Conservation (phyloP, 345 rosid species). For the Lumnitzera littorea region DNA sequence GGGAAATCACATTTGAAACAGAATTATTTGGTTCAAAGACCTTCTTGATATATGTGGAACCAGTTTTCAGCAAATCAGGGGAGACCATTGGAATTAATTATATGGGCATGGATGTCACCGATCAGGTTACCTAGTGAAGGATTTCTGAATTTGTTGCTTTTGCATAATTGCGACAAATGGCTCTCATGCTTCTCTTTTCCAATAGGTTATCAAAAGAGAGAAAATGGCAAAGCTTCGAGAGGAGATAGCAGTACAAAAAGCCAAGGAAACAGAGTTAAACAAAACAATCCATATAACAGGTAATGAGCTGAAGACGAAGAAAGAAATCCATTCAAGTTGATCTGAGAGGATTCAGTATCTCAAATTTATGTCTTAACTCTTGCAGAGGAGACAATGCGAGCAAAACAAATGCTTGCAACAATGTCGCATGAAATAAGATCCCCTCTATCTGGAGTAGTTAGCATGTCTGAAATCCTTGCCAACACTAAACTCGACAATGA, state of each 20-base stretch:
- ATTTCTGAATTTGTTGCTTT: conserved; percentile 3
- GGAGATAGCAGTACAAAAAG: conserved; percentile 92
- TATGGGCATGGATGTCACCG: conserved; percentile 97
- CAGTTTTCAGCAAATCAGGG: conserved; percentile 77
- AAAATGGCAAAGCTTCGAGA: conserved; percentile 83
- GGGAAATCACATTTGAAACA: conserved; percentile 87
- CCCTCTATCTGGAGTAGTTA: conserved; percentile 85
- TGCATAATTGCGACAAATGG: conserved; percentile 1
- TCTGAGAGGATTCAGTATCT: too few species aligned
- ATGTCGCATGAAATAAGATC: conserved; percentile 99
- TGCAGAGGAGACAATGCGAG: conserved; percentile 98
- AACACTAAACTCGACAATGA: conserved; percentile 66
- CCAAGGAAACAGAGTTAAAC: conserved; percentile 90
- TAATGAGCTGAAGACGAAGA: conserved; percentile 3
- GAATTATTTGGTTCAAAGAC: conserved; percentile 81
- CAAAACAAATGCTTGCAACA: conserved; percentile 93
- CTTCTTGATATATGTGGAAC: conserved; percentile 81
- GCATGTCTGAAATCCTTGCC: conserved; percentile 95
- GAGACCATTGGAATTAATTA: conserved; percentile 90
- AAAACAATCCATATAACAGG: conserved; percentile 98
- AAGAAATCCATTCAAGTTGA: not conserved
- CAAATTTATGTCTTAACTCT: not conserved
- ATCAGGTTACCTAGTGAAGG: conserved; percentile 47
- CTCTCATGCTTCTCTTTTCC: conserved; percentile 12
- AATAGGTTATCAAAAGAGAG: conserved; percentile 75